phyloP scores from a whole-genome alignment of 352 stramenopile genomes.

The Globisporangium mamillatum region DNA sequence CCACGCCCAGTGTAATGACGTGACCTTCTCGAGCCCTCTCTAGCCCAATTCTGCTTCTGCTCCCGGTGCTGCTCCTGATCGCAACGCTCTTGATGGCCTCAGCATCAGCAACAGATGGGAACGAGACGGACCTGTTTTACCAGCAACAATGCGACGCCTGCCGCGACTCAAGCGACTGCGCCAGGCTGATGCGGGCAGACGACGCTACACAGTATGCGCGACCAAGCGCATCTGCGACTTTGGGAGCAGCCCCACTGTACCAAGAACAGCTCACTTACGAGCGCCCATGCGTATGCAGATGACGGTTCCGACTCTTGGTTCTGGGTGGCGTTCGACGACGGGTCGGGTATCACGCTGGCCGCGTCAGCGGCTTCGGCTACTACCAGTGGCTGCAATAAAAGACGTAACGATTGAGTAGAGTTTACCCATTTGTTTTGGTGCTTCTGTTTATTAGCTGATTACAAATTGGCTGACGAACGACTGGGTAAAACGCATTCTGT shows the following conservation, averaged over 20 bases:
- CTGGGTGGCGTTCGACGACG: neutral
- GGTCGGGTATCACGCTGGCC: neutral
- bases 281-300: neutral
- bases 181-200: neutral
- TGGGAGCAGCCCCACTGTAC: neutral
- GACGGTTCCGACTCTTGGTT: neutral
- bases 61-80: too few relatives aligned
- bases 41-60: too few relatives aligned
- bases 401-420: too few relatives aligned
- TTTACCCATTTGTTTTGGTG: too few relatives aligned
- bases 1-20: too few relatives aligned
- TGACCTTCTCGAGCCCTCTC: too few relatives aligned
- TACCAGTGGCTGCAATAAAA: neutral
- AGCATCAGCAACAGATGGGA: too few relatives aligned
- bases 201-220: neutral
- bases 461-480: too few relatives aligned
- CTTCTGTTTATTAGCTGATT: too few relatives aligned
- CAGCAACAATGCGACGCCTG: neutral
- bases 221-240: neutral
- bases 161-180: neutral
- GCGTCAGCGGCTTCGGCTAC: neutral
- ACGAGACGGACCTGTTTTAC: too few relatives aligned
- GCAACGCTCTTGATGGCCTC: too few relatives aligned
- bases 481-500: too few relatives aligned
- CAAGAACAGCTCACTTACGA: neutral